Conservation (phyloP, 768 basidiomycete genomes). For the Amanita pallidorosea region DNA sequence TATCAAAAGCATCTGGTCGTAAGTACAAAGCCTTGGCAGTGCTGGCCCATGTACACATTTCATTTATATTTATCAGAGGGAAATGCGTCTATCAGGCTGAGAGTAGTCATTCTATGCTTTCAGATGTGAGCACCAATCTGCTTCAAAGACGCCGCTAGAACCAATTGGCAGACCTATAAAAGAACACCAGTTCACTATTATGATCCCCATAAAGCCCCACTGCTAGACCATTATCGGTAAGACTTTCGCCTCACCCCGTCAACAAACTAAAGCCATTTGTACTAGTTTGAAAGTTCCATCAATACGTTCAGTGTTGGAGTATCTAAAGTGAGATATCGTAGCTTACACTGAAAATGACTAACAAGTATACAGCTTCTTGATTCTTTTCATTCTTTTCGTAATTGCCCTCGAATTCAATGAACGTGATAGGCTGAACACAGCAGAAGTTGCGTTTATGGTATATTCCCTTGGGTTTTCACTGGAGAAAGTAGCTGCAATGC, state of each 20-base stretch:
- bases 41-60: slow-evolving; percentile 1
- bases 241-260: slow-evolving; percentile 8
- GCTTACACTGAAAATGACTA: not conserved
- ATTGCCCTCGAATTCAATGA: slow-evolving; percentile 70
- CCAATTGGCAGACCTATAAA: slow-evolving; percentile 69
- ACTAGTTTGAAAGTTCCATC: slow-evolving; percentile 84
- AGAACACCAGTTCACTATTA: slow-evolving; percentile 87
- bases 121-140: slow-evolving; percentile 48
- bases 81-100: slow-evolving; percentile 87
- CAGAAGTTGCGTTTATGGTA: slow-evolving; percentile 71
- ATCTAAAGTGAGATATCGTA: slow-evolving; percentile 49
- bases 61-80: slow-evolving; percentile 37
- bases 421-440: slow-evolving; percentile 44
- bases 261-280: slow-evolving; percentile 1
- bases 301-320: slow-evolving; percentile 84
- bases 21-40: slow-evolving; percentile 13
- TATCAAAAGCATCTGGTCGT: slow-evolving; percentile 78
- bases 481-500: slow-evolving; percentile 90
- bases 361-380: slow-evolving; percentile 48
- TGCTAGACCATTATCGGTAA: slow-evolving; percentile 93
- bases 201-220: slow-evolving; percentile 85
- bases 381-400: slow-evolving; percentile 72
- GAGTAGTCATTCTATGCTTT: slow-evolving; percentile 80
- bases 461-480: slow-evolving; percentile 77
- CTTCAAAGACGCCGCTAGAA: not conserved